Conservation (phyloP, 2,329 filamentous ascomycete genomes). For the Akanthomyces dipterigenus region DNA sequence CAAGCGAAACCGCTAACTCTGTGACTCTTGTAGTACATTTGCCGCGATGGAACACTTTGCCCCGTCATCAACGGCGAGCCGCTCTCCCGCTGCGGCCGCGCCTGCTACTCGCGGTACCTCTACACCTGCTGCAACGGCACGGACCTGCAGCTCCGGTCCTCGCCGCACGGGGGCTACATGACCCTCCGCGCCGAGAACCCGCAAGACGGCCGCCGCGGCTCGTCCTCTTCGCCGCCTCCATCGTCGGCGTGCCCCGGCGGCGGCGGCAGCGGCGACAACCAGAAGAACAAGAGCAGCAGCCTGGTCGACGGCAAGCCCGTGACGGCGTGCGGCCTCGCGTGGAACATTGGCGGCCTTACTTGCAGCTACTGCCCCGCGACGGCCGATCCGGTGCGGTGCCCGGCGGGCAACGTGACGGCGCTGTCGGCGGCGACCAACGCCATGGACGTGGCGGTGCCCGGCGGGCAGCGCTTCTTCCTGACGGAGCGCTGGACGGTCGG, state of each 20-base stretch:
- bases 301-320: conserved; percentile 23
- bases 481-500: conserved; percentile 22
- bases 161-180: not conserved
- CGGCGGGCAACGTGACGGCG: conserved; percentile 21
- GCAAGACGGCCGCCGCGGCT: conserved; percentile 5
- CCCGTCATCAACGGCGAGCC: conserved; percentile 27
- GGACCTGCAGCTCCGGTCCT: not conserved
- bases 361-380: conserved; percentile 13
- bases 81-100: conserved; percentile 26
- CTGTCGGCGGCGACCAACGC: conserved; percentile 17
- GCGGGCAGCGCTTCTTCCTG: conserved; percentile 27
- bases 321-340: conserved; percentile 21
- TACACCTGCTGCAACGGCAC: conserved; percentile 12
- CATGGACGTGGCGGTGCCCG: conserved; percentile 26
- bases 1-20: too few species aligned
- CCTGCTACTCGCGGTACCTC: conserved; percentile 29
- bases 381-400: conserved; percentile 19
- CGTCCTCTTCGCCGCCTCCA: not conserved
- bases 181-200: conserved; percentile 26
- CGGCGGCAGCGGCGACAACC: not conserved
- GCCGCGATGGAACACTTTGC: conserved; percentile 26
- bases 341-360: conserved; percentile 22
- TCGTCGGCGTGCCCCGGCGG: not conserved
- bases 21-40: conserved; percentile 21
- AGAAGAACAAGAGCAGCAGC: not conserved